Percentiles rank a stretch among this genome's conserved stretches.
These are phyloP conservation scores for Sclerotinia borealis DNA, from an alignment of 2,329 filamentous ascomycete genomes.

Conservation along the genomic window DNA sequence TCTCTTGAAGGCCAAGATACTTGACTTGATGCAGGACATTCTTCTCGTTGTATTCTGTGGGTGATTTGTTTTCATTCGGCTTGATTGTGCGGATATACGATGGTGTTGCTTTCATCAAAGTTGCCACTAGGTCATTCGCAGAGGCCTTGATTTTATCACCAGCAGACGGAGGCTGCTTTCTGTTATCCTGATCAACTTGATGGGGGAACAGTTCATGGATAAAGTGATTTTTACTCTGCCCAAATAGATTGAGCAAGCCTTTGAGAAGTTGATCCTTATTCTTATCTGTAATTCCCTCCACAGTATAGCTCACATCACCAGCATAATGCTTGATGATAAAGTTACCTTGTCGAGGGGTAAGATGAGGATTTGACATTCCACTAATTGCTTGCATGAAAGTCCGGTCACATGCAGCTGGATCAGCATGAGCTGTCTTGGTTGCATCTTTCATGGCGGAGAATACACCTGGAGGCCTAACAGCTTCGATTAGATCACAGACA, in stretches of 20 bases:
- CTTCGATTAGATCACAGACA: conserved; percentile 94
- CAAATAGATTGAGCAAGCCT: conserved; percentile 82
- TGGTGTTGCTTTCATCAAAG: conserved; percentile 93
- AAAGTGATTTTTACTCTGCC: conserved; percentile 77
- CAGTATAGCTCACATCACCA: conserved; percentile 89
- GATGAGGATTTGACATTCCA: conserved; percentile 83
- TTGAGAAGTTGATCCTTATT: conserved; percentile 98
- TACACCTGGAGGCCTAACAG: conserved; percentile 80
- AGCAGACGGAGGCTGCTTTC: conserved; percentile 85
- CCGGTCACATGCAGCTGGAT: conserved; percentile 87
- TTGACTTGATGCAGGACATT: conserved; percentile 99
- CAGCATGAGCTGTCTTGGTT: conserved; percentile 95
- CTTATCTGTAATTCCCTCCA: conserved; percentile 98
- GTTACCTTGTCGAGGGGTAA: conserved; percentile 85
- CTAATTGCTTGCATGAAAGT: conserved; percentile 94
- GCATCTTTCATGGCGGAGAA: conserved; percentile 97
- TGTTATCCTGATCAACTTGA: conserved; percentile 92
- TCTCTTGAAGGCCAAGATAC: conserved; percentile 97
- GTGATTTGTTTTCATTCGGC: conserved; percentile 97
- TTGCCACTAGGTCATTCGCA: conserved; percentile 89
- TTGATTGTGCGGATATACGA: conserved; percentile 99
- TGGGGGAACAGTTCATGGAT: conserved; percentile 85
- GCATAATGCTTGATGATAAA: conserved; percentile 99
- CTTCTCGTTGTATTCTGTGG: conserved; percentile 80
- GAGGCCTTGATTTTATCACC: conserved; percentile 95